Conservation (phyloP, 2,329 filamentous ascomycete genomes). For the Bertia moriformis region DNA sequence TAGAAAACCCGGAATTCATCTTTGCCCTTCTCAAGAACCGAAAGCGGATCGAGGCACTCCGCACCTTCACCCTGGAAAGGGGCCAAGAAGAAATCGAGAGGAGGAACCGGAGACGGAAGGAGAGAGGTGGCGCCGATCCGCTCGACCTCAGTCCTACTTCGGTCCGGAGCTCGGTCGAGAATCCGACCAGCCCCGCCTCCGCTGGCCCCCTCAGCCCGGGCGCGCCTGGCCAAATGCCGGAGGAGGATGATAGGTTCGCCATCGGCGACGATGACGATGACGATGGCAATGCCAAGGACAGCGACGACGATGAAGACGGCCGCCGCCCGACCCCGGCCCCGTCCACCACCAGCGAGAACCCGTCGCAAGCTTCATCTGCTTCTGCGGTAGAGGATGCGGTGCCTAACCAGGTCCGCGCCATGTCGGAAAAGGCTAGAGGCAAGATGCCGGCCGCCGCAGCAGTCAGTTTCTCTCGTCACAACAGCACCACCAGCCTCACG, state of each 20-base stretch:
- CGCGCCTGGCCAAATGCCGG: conserved; percentile 52
- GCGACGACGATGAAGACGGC: conserved; percentile 24
- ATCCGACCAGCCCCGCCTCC: no score
- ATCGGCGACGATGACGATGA: conserved; percentile 77
- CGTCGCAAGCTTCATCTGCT: conserved; percentile 54
- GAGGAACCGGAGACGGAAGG: conserved; percentile 56
- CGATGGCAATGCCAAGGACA: conserved; percentile 39
- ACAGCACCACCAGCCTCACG: conserved; percentile 74
- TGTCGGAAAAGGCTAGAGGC: conserved; percentile 92
- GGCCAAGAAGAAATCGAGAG: conserved; percentile 83
- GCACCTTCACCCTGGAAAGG: conserved; percentile 80
- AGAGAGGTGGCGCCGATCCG: conserved; percentile 33
- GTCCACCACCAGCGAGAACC: conserved; percentile 48
- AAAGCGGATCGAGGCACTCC: conserved; percentile 70
- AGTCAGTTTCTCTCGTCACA: conserved; percentile 81
- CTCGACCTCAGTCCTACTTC: conserved; percentile 22
- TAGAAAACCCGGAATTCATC: conserved; percentile 69
- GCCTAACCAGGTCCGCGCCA: conserved; percentile 69
- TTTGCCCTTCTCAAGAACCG: conserved; percentile 66
- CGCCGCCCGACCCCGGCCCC: conserved; percentile 26
- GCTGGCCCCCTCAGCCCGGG: conserved; percentile 55
- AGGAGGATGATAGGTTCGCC: conserved; percentile 69
- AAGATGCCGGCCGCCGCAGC: conserved; percentile 78
- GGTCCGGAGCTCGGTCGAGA: conserved; percentile 50
- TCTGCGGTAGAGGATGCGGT: conserved; percentile 62